Conservation (phyloP, 331 rosid species). For the Quercus lobata region DNA sequence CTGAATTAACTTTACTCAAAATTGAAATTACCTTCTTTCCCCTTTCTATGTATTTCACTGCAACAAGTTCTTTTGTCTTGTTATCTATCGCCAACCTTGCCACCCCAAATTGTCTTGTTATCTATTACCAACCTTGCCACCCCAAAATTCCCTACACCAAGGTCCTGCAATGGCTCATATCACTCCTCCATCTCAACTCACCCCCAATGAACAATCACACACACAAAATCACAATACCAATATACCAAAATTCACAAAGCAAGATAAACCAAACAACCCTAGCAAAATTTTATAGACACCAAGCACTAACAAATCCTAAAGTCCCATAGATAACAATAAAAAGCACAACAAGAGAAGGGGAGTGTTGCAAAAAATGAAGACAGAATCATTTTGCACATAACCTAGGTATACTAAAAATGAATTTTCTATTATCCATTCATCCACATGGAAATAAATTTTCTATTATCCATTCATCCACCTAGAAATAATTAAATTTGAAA, state of each 20-base stretch:
- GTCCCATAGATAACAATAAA: neutral
- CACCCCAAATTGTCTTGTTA: no score
- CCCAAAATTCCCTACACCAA: slow-evolving; percentile 87
- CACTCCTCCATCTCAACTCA: slow-evolving; percentile 65
- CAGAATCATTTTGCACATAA: no score
- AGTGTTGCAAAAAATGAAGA: neutral
- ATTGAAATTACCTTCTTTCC: slow-evolving; percentile 60
- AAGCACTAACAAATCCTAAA: neutral
- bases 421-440: no score
- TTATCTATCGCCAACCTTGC: slow-evolving; percentile 64
- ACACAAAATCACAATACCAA: neutral
- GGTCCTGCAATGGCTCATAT: slow-evolving; percentile 67
- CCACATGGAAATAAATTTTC: no score
- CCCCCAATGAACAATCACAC: slow-evolving; percentile 1
- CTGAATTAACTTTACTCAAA: neutral
- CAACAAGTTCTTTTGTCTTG: slow-evolving; percentile 76
- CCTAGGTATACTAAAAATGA: no score
- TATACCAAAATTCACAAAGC: neutral
- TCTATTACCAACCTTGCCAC: slow-evolving; percentile 23
- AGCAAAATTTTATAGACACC: neutral
- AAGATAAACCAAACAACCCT: neutral
- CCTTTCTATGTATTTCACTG: slow-evolving; percentile 83
- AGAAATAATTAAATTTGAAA: no score
- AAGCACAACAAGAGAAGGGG: neutral
- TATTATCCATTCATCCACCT: no score